phyloP scores from a whole-genome alignment of 306 rosid species.

The Fragaria vesca region DNA sequence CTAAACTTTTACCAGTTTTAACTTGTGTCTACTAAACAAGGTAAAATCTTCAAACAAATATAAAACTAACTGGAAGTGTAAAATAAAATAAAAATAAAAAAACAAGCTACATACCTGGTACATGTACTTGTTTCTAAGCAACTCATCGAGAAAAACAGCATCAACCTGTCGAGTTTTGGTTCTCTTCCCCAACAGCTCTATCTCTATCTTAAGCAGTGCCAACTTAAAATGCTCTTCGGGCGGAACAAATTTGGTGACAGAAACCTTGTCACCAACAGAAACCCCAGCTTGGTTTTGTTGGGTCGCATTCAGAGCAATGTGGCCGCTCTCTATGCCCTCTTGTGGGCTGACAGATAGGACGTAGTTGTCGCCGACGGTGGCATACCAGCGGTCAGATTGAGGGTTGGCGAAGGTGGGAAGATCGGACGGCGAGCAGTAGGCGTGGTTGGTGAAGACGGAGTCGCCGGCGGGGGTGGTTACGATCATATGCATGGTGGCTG shows the following conservation, averaged over 20 bases:
- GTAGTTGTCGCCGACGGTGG: conserved; percentile 49
- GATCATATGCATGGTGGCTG: conserved; percentile 39
- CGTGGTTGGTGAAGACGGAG: conserved; percentile 65
- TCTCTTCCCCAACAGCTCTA: conserved; percentile 74
- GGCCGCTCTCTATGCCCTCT: conserved; percentile 53
- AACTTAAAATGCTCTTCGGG: conserved; percentile 60
- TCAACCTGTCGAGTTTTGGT: conserved; percentile 83
- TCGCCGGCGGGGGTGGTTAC: conserved; percentile 71
- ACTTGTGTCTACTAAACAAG: background rate
- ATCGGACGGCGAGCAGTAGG: conserved; percentile 71
- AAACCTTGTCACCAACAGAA: conserved; percentile 60
- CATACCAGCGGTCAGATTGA: conserved; percentile 40
- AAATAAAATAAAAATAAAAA: background rate
- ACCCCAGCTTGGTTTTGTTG: conserved; percentile 79
- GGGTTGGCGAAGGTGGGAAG: conserved; percentile 58
- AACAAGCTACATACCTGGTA: conserved; percentile 52
- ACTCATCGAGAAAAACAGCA: conserved; percentile 60
- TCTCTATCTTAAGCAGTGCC: conserved; percentile 68
- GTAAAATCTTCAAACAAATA: background rate
- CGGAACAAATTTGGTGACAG: conserved; percentile 62
- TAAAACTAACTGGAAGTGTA: background rate
- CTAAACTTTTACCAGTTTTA: background rate
- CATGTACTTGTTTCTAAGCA: conserved; percentile 57
- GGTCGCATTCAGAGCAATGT: conserved; percentile 77
- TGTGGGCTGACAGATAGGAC: conserved; percentile 75